A percentile compares a stretch with the other conserved stretches of the same genome.
phyloP scores from a whole-genome alignment of 768 basidiomycete species.

The Pholiota molesta region DNA sequence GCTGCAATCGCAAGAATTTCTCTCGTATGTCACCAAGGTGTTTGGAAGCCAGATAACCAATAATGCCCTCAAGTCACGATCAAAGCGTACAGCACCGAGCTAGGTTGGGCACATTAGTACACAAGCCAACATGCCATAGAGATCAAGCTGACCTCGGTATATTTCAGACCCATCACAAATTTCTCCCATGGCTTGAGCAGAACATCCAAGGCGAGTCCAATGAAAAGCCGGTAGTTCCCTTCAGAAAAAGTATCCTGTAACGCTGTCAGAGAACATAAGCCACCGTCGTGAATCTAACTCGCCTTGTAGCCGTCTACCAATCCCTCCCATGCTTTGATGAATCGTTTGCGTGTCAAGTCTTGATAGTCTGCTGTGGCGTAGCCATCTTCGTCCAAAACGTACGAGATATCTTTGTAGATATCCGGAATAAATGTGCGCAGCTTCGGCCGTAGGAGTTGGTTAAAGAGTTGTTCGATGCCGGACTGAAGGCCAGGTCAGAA shows the following conservation, averaged over 20 bases:
- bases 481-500: constrained; percentile 42
- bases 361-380: constrained; percentile 85
- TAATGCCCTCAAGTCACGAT: constrained; percentile 89
- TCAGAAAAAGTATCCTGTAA: constrained; percentile 85
- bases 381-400: constrained; percentile 86
- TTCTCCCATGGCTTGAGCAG: constrained; percentile 97
- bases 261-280: constrained; percentile 5
- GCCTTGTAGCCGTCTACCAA: constrained; percentile 90
- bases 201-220: constrained; percentile 82
- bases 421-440: constrained; percentile 84
- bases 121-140: background rate
- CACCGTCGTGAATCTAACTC: constrained; percentile 13
- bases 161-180: constrained; percentile 75
- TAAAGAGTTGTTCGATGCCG: constrained; percentile 93
- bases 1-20: constrained; percentile 90
- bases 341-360: constrained; percentile 87
- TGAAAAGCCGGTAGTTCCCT: constrained; percentile 84
- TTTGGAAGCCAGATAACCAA: constrained; percentile 87
- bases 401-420: constrained; percentile 88
- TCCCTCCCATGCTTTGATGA: constrained; percentile 86
- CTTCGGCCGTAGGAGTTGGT: constrained; percentile 88
- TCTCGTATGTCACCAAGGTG: constrained; percentile 89
- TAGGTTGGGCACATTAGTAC: constrained; percentile 32
- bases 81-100: constrained; percentile 96
- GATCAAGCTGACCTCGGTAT: constrained; percentile 71